Conservation (phyloP, 768 basidiomycete species). For the Lactarius hatsudake region DNA sequence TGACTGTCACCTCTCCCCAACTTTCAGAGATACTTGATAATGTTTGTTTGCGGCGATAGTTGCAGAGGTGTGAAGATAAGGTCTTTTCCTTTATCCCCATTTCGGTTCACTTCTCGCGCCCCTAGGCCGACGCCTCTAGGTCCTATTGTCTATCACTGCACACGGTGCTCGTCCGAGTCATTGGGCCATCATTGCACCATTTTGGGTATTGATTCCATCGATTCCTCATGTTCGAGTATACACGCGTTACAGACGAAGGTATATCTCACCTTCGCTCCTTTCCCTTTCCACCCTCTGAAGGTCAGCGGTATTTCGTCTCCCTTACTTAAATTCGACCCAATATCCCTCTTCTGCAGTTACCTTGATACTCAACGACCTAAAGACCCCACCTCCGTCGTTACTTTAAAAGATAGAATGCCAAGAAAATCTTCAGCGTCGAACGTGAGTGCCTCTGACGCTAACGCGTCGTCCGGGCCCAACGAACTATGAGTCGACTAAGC, state of each 20-base stretch:
- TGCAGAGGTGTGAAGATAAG: background rate
- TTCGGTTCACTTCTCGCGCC: background rate
- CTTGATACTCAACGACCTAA: background rate
- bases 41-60: background rate
- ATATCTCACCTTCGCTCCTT: background rate
- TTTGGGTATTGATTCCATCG: background rate
- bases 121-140: background rate
- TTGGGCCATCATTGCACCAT: background rate
- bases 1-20: background rate
- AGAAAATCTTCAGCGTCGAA: background rate
- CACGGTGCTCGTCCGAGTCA: background rate
- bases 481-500: slow-evolving; percentile 7
- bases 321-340: background rate
- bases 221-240: background rate
- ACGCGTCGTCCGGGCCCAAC: background rate
- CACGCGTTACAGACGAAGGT: background rate
- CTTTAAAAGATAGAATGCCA: slow-evolving; percentile 1
- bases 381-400: background rate
- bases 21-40: background rate
- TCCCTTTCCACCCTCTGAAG: background rate
- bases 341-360: background rate
- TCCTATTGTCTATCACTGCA: background rate
- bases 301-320: background rate
- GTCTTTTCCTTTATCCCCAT: background rate
- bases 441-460: background rate